Conservation (phyloP, 139 green algal species). For the Diplosphaera chodatii region DNA sequence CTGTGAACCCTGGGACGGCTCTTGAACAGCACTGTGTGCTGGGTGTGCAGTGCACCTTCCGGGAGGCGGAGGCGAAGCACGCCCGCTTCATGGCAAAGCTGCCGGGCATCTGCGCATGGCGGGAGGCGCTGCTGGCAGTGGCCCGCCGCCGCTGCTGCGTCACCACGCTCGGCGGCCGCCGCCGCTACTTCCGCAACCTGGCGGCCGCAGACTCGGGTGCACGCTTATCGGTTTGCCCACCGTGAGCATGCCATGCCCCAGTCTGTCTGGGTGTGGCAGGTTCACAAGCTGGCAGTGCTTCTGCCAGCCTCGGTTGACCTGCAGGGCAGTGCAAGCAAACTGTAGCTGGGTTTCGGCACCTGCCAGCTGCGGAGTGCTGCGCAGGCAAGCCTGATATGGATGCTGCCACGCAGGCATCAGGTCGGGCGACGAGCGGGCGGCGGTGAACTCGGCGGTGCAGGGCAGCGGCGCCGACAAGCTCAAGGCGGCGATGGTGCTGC, state of each 20-base stretch:
- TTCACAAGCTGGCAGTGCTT: no score
- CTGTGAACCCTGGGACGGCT: no score
- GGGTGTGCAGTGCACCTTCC: not conserved
- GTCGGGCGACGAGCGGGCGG: constrained; percentile 3
- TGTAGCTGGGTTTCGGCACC: no score
- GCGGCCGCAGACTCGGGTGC: not conserved
- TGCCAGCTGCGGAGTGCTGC: no score
- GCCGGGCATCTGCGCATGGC: constrained; percentile 14
- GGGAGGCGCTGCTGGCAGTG: constrained; percentile 1
- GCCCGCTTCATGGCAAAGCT: constrained; percentile 26
- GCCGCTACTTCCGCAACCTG: constrained; percentile 58
- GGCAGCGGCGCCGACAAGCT: constrained; percentile 72
- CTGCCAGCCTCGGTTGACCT: no score
- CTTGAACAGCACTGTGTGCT: no score
- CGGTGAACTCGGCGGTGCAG: constrained; percentile 32
- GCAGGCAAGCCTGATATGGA: no score
- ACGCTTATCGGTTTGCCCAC: no score
- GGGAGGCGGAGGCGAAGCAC: constrained; percentile 25
- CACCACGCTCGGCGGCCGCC: constrained; percentile 38
- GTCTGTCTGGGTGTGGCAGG: no score
- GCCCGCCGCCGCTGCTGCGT: constrained; percentile 27
- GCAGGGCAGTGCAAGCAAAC: no score
- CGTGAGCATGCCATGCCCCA: no score
- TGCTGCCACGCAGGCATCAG: not conserved
- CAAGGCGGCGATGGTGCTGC: constrained; percentile 54